Evolutionary conservation across 176 grass and related monocot species (phyloP).

Genomic region (Ampelocalamus luodianensis): DNA sequence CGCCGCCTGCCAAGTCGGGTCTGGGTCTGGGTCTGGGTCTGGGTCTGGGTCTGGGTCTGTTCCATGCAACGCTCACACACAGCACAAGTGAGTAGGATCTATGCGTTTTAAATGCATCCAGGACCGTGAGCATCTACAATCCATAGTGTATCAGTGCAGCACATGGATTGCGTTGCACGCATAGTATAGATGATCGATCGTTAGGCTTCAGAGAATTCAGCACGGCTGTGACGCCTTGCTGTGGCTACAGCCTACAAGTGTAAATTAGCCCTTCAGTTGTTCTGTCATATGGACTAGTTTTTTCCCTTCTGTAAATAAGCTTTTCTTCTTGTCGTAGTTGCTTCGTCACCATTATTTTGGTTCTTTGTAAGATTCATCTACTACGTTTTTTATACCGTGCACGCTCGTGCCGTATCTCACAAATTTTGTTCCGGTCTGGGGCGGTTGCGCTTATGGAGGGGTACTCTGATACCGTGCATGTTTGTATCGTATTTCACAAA

Average conservation of each 20-base stretch:
- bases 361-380: too few relatives aligned
- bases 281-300: neutral
- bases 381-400: too few relatives aligned
- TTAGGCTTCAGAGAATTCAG: slow-evolving; percentile 20
- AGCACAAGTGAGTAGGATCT: neutral
- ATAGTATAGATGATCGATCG: neutral
- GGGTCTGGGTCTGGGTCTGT: neutral
- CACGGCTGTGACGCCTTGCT: slow-evolving; percentile 12
- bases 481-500: too few relatives aligned
- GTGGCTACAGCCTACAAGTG: neutral
- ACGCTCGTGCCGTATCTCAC: too few relatives aligned
- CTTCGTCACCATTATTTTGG: too few relatives aligned
- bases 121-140: neutral
- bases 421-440: too few relatives aligned
- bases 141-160: neutral
- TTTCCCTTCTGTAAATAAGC: too few relatives aligned
- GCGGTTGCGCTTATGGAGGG: too few relatives aligned
- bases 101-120: neutral
- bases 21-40: too few relatives aligned
- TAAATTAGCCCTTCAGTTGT: neutral
- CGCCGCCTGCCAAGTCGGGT: neutral
- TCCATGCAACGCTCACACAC: neutral
- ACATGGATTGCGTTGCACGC: slow-evolving; percentile 36
- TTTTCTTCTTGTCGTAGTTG: too few relatives aligned
- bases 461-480: too few relatives aligned